phyloP scores from a whole-genome alignment of 163 green algal genomes.

The Coccomyxa subellipsoidea region DNA sequence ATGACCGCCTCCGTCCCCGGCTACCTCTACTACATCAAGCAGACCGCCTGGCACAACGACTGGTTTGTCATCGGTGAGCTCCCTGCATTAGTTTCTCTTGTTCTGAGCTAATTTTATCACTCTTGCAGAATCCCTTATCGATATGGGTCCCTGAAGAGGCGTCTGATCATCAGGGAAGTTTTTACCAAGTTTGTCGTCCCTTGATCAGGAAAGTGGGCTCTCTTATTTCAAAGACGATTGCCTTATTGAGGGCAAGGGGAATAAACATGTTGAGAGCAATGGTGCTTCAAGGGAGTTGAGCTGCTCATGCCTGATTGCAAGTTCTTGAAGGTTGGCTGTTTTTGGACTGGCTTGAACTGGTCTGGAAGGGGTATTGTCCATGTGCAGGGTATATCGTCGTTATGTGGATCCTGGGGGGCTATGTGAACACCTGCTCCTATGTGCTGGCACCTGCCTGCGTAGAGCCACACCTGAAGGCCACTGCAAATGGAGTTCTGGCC shows the following conservation, averaged over 20 bases:
- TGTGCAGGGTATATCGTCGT: constrained; percentile 42
- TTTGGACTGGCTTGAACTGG: too few species aligned
- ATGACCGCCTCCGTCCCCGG: constrained; percentile 29
- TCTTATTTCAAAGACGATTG: too few species aligned
- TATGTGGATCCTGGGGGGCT: constrained; percentile 62
- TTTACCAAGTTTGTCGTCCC: too few species aligned
- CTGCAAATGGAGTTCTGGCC: constrained; percentile 65
- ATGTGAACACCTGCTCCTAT: constrained; percentile 74
- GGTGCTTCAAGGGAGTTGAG: too few species aligned
- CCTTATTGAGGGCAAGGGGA: too few species aligned
- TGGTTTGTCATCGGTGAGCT: constrained; percentile 29
- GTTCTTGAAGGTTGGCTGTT: too few species aligned
- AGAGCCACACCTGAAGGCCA: constrained; percentile 35
- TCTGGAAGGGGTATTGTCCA: too few species aligned
- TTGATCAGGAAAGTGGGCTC: too few species aligned
- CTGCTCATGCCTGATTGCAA: too few species aligned
- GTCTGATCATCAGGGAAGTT: too few species aligned
- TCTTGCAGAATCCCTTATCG: not conserved
- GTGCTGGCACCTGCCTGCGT: constrained; percentile 63
- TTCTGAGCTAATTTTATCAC: not conserved
- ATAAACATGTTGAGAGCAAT: too few species aligned
- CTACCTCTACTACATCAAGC: constrained; percentile 49
- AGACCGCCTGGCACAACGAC: constrained; percentile 32
- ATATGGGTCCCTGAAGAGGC: too few species aligned
- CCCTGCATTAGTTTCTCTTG: not conserved